Base-by-base conservation (phyloP, 257 asterid species). In the Craterostigma plantagineum region DNA sequence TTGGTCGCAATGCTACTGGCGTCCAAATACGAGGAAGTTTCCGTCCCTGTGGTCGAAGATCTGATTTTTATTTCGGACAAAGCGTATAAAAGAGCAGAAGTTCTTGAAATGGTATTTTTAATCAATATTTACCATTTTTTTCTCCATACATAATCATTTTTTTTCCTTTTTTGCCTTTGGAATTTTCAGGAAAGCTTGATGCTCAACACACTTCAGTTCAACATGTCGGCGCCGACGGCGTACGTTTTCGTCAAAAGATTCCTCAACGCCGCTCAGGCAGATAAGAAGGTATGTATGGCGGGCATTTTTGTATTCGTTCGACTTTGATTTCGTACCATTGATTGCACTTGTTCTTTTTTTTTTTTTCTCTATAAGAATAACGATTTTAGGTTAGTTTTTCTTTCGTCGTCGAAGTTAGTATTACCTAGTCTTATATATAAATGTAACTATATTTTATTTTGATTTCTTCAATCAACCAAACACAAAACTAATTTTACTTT, bases 261-360 rank as follows among this genome's bases (percentile, higher is more conserved):
- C 69, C 90, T 82, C 43, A 82, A 81, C 68, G 95, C 91, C 15
- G 93, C 98, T 55, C 93, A 82, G 60, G 72, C 83, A 9, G 95
- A 87, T 57, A 55, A 43, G 56, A 86, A 79, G 85, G 92, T 81
- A n/a, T n/a, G n/a, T n/a, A n/a, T n/a, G n/a, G n/a, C n/a, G n/a
- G n/a, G n/a, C n/a, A n/a, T n/a, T n/a, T n/a, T n/a, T n/a, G n/a
- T n/a, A n/a, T n/a, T n/a, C n/a, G n/a, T n/a, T n/a, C n/a, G n/a
- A n/a, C n/a, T n/a, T n/a, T n/a, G n/a, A n/a, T n/a, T n/a, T n/a
- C n/a, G n/a, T n/a, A n/a, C n/a, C n/a, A n/a, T n/a, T n/a, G n/a
- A n/a, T n/a, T n/a, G n/a, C n/a, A n/a, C n/a, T n/a, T n/a, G n/a
- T n/a, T n/a, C n/a, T n/a, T n/a, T n/a, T n/a, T n/a, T n/a, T n/a